Conservation (phyloP, 176 grass and related monocot genomes). For the sorghum (Sorghum bicolor) region Sorghum_bicolor_NCBIv3 NC_012876.2:57591001-57591500, state of each 20-base stretch:
- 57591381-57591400: conserved; percentile 41
- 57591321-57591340: background rate
- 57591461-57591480: background rate
- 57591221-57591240: background rate
- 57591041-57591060: background rate
- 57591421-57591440: conserved; percentile 44
- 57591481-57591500: background rate
- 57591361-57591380: background rate
- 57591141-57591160: background rate
- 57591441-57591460: background rate
- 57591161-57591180: background rate
- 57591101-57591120: background rate
- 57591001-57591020: background rate
- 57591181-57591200: background rate
- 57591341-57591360: conserved; percentile 6
- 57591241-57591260: background rate
- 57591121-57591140: background rate
- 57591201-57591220: background rate
- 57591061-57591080: background rate
- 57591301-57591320: background rate
- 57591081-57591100: background rate
- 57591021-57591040: background rate
- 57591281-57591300: conserved; percentile 24
- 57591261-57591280: background rate
- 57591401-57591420: conserved; percentile 34